Percentiles rank a stretch among this genome's conserved stretches.
Conservation (phyloP, 306 rosid species). For the Prinsepia uniflora region DNA sequence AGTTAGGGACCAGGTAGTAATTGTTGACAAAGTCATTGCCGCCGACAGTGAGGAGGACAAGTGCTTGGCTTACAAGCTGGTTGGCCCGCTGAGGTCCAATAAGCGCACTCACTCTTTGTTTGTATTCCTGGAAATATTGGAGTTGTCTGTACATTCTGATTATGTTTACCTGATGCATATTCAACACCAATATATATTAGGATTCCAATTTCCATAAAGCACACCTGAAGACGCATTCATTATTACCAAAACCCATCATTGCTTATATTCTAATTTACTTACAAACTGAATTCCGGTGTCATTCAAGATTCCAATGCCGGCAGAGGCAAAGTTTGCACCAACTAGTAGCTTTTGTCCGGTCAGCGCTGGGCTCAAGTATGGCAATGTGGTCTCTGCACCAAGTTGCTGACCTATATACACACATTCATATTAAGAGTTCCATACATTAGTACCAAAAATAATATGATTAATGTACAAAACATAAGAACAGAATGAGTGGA, state of each 20-base stretch:
- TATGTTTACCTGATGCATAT: constrained; percentile 47
- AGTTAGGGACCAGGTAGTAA: constrained; percentile 67
- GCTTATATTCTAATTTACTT: neutral
- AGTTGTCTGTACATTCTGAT: constrained; percentile 60
- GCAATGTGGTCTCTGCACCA: constrained; percentile 61
- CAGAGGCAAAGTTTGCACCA: constrained; percentile 93
- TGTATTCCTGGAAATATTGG: constrained; percentile 53
- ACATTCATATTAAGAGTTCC: neutral
- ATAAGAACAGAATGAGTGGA: neutral
- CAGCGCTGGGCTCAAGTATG: constrained; percentile 65
- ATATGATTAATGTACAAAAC: neutral
- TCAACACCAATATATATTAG: too few relatives aligned
- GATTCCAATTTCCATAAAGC: too few relatives aligned
- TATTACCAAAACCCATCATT: too few relatives aligned
- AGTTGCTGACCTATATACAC: constrained; percentile 42
- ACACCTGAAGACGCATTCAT: neutral
- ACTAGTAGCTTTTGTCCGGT: constrained; percentile 52
- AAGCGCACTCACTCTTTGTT: constrained; percentile 41
- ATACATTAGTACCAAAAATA: neutral
- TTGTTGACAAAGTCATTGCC: constrained; percentile 91
- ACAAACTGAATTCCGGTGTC: constrained; percentile 90
- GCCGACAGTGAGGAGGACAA: constrained; percentile 64
- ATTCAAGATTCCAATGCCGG: constrained; percentile 86
- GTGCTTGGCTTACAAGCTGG: constrained; percentile 42
- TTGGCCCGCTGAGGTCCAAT: constrained; percentile 40